Base-by-base conservation (phyloP, 306 rosid species). In the Quercus engelmannii region DNA sequence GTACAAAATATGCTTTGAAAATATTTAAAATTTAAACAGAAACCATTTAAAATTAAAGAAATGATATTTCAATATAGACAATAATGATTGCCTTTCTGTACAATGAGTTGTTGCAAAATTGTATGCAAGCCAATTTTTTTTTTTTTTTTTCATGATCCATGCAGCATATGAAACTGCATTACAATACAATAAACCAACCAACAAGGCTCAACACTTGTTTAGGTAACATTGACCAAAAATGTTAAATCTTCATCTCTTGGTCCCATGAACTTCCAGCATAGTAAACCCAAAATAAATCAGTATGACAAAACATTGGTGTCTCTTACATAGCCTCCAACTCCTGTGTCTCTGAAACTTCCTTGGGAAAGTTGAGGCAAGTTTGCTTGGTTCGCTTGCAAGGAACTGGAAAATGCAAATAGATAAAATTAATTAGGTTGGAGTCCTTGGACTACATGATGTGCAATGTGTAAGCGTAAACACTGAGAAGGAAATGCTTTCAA, bases 381-480 rank as follows among this genome's bases (percentile, higher is more conserved):
- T 96, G 98, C 52, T 49, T 90, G 72, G 84, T 73, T 62, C 82
- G 85, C 89, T 89, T 93, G 84, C 85, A 54, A 76, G 81, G 74
- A 62, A 71, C 98, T 91, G 80, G 69, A 69, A 58, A 85, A 21
- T 58, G 58, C 43, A 35, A 55, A 46, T 54, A 5, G 31, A 69
- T 3, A 33, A 58, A 28, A n/a, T 68, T 9, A 6, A 63, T 76
- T 5, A 76, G 71, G 63, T 83, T 59, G 54, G 51, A 33, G 10
- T 6, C 43, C 43, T 38, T 38, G 9, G 46, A 14, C 41, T 38
- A 56, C 73, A 55, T 78, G 41, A 28, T 11, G 21, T 59, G 71
- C 26, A 63, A 69, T 14, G 55, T 23, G 5, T 25, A n/a, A 43
- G 1, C 38, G 35, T 74, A 65, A 9, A 31, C 21, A 75, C 17